These are phyloP conservation scores for Thinopyrum obtusiflorum DNA, from an alignment of 202 grass and related monocot species.

Conservation along the genomic window DNA sequence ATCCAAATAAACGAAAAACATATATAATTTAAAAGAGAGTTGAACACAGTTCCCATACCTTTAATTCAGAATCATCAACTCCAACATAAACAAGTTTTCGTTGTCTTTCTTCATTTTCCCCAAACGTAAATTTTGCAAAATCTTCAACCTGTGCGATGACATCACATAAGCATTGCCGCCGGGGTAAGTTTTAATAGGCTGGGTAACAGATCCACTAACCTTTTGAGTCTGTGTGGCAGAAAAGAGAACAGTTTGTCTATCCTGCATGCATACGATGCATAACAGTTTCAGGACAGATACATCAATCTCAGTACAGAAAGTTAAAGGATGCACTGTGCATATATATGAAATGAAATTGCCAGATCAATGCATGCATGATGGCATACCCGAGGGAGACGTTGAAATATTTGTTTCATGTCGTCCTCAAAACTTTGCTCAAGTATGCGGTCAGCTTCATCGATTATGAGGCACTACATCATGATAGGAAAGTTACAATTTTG, in stretches of 20 bases:
- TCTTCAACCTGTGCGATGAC: constrained; percentile 62
- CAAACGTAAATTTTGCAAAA: constrained; percentile 82
- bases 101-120: constrained; percentile 69
- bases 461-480: constrained; percentile 74
- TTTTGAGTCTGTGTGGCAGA: constrained; percentile 82
- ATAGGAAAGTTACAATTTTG: too few relatives aligned
- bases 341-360: constrained; percentile 7
- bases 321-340: background rate
- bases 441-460: constrained; percentile 96
- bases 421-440: constrained; percentile 92
- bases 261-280: constrained; percentile 21
- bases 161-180: too few relatives aligned
- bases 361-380: background rate
- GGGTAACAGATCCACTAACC: constrained; percentile 44
- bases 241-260: constrained; percentile 93
- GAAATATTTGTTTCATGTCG: constrained; percentile 98
- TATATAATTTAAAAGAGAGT: background rate
- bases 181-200: background rate
- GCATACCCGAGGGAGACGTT: constrained; percentile 37
- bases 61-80: constrained; percentile 75
- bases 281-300: too few relatives aligned
- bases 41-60: constrained; percentile 43
- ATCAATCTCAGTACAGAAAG: background rate
- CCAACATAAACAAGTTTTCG: constrained; percentile 74
- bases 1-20: background rate